A percentile compares a stretch with the other conserved stretches of the same genome.
Conservation (phyloP, 2,329 filamentous ascomycete species). For the Trichocomaceae sp. region DNA sequence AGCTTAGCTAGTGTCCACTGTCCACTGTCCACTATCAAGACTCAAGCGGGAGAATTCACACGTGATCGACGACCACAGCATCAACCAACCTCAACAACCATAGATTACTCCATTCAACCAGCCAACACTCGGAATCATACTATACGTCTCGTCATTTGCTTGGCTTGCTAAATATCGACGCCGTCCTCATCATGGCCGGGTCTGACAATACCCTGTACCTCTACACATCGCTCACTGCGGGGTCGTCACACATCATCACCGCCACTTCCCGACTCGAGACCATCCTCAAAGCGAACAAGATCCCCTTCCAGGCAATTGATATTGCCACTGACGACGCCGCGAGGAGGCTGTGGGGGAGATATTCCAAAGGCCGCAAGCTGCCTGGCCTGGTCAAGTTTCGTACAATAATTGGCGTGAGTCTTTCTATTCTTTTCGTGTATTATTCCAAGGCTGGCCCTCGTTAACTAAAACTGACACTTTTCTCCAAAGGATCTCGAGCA, state of each 20-base stretch:
- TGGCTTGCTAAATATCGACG: too few species aligned
- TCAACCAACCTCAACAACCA: background rate
- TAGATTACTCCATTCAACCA: background rate
- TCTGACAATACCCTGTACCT: slow-evolving; percentile 68
- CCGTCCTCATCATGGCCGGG: slow-evolving; percentile 16
- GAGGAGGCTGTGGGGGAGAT: slow-evolving; percentile 78
- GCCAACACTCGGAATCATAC: background rate
- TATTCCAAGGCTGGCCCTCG: too few species aligned
- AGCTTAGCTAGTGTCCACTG: too few species aligned
- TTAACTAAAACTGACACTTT: background rate
- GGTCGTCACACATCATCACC: slow-evolving; percentile 92
- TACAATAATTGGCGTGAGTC: slow-evolving; percentile 72
- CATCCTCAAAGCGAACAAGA: slow-evolving; percentile 87
- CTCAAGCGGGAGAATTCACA: background rate
- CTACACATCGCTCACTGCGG: slow-evolving; percentile 91
- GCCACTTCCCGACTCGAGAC: slow-evolving; percentile 93
- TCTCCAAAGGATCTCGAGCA: slow-evolving; percentile 71
- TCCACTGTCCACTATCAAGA: too few species aligned
- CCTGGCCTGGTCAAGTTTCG: slow-evolving; percentile 85
- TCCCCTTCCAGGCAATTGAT: slow-evolving; percentile 89
- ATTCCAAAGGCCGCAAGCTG: slow-evolving; percentile 79
- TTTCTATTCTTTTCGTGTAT: background rate
- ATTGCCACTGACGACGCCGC: slow-evolving; percentile 84
- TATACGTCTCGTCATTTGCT: too few species aligned
- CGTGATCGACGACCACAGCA: background rate